Base-by-base conservation (phyloP, 371 early-diverging fungal species). In the Mortierella sp. region DNA sequence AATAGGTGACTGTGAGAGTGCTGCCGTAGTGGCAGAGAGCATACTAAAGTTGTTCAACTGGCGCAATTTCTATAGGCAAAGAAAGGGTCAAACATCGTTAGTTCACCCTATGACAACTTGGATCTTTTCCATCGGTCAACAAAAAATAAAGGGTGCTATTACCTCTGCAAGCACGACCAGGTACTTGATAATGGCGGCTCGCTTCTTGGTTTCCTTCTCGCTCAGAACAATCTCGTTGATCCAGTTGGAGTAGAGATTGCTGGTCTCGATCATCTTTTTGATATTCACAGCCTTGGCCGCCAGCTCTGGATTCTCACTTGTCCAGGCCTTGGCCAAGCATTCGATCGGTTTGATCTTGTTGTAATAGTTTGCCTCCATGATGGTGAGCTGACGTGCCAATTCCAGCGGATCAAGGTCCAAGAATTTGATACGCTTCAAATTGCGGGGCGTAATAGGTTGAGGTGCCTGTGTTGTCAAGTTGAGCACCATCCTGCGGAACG, bases 371-470 rank as follows among this genome's bases (percentile, higher is more conserved):
- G 89, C 91, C 68, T 96, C 96, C 64, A 96, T 89, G 53, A 98
- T 82, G 2, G 96, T 96, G 57, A 99, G 71, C 79, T 99, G 98
- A 14, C 99, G 86, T 2, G 98, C 97, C 26, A 98, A 54, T 78
- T 99, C 99, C 14, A 94, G 70, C 0, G 98, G 94, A 76, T 97
- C 95, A 16, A 96, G 79, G 53, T 98, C 97, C 54, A 90, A 64
- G 26, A 98, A 84, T 50, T 86, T 89, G 61, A 94, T 70, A 30
- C 83, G 83, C 43, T 85, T 85, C 59, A 91, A 63, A 56, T 84
- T 86, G 66, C 86, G 88, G 3, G 94, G 94, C 30, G 90, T 71
- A 38, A 94, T 90, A 0, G 94, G 89, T 31, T 80, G 82, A 60
- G 85, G 91, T 59, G 90, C 86, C 23, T 83, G 83, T 0, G 80